Conservation (phyloP, 768 basidiomycete species). For the Amanita jacksonii region DNA sequence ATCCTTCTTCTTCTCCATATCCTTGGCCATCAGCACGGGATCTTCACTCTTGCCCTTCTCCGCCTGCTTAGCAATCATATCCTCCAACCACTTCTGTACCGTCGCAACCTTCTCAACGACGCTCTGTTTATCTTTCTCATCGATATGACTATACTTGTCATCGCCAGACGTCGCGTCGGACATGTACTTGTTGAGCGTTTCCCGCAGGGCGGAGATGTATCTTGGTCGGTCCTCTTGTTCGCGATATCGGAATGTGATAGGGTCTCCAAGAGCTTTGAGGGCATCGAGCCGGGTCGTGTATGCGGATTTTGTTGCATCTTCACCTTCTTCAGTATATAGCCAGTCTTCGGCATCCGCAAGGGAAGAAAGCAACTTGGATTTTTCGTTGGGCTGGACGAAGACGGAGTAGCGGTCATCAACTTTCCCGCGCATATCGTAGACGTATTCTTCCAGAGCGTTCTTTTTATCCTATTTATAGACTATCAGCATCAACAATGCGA, state of each 20-base stretch:
- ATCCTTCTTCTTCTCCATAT: conserved; percentile 87
- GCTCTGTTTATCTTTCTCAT: conserved; percentile 75
- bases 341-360: conserved; percentile 86
- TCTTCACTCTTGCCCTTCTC: conserved; percentile 88
- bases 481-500: background rate
- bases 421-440: conserved; percentile 91
- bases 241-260: conserved; percentile 72
- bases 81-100: conserved; percentile 92
- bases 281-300: conserved; percentile 78
- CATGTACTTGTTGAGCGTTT: conserved; percentile 83
- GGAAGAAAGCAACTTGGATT: conserved; percentile 59
- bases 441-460: conserved; percentile 98
- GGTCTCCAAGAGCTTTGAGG: conserved; percentile 82
- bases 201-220: conserved; percentile 68
- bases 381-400: conserved; percentile 70
- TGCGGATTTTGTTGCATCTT: conserved; percentile 93
- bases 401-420: conserved; percentile 80
- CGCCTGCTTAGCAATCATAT: conserved; percentile 77
- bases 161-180: conserved; percentile 73
- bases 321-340: conserved; percentile 96
- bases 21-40: conserved; percentile 69
- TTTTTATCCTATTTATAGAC: conserved; percentile 68
- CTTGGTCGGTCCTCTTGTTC: conserved; percentile 76
- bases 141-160: conserved; percentile 85
- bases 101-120: conserved; percentile 88